These are phyloP conservation scores for Pueraria montana DNA, from an alignment of 306 rosid species.

Conservation along the genomic window DNA sequence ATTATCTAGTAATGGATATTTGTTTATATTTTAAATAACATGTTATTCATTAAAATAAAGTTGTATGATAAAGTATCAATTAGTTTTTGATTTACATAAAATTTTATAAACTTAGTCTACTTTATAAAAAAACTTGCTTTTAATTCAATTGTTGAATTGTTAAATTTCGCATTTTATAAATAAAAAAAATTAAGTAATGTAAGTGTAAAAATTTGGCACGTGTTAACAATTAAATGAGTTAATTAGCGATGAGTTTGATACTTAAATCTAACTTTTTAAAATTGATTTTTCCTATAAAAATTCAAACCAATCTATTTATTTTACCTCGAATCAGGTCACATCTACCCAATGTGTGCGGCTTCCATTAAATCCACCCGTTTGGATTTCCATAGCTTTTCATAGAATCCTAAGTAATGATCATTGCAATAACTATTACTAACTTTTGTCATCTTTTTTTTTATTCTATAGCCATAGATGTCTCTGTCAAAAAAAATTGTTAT, in stretches of 20 bases:
- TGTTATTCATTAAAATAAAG: too few species aligned
- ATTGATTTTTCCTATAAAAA: neutral
- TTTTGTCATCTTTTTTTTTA: neutral
- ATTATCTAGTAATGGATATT: too few species aligned
- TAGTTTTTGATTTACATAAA: too few species aligned
- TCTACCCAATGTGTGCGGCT: neutral
- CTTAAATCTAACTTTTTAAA: neutral
- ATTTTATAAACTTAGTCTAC: too few species aligned
- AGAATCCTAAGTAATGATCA: neutral
- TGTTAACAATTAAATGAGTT: too few species aligned
- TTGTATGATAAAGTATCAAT: too few species aligned
- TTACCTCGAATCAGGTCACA: neutral
- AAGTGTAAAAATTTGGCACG: too few species aligned
- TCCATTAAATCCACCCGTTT: neutral
- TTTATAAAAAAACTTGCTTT: too few species aligned
- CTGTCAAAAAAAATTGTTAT: neutral
- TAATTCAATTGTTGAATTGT: too few species aligned
- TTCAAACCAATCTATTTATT: neutral
- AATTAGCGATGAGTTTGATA: neutral
- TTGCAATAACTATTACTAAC: neutral
- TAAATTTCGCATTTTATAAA: too few species aligned
- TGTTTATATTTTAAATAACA: too few species aligned
- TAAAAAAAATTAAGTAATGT: too few species aligned
- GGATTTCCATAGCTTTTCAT: neutral
- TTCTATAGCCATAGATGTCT: constrained; percentile 3